Evolutionary conservation across 768 basidiomycete species (phyloP).

Genomic region (Tylopilus balloui): DNA sequence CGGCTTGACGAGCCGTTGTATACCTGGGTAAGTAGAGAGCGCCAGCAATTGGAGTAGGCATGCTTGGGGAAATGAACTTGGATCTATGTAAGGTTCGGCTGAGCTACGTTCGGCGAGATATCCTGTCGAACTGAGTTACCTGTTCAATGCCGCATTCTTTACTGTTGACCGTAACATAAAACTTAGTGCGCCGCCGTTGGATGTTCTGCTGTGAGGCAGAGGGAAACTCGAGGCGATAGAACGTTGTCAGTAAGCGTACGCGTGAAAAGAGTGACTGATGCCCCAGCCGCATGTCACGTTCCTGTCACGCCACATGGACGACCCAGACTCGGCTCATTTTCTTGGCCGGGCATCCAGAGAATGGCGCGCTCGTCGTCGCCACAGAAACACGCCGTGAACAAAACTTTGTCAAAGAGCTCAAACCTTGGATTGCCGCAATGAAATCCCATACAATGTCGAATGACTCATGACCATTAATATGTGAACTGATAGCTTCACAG

Average conservation of each 20-base stretch:
- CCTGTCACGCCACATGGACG: constrained; percentile 16
- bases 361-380: too few species aligned
- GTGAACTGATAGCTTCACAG: not conserved
- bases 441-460: not conserved
- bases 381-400: not conserved
- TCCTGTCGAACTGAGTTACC: constrained; percentile 24
- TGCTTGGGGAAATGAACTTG: constrained; percentile 13
- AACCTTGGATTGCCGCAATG: not conserved
- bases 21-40: constrained; percentile 1
- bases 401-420: not conserved
- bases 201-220: constrained; percentile 3
- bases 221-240: not conserved
- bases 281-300: not conserved
- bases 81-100: constrained; percentile 14
- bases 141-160: constrained; percentile 37
- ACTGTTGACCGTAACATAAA: constrained; percentile 40
- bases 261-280: not conserved
- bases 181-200: constrained; percentile 10
- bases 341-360: too few species aligned
- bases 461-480: not conserved
- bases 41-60: not conserved
- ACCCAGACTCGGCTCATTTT: not conserved
- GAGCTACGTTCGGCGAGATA: not conserved
- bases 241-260: not conserved
- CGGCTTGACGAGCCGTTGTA: not conserved